These are phyloP conservation scores for Pholiota conissans DNA, from an alignment of 768 basidiomycete species.

Conservation along the genomic window DNA sequence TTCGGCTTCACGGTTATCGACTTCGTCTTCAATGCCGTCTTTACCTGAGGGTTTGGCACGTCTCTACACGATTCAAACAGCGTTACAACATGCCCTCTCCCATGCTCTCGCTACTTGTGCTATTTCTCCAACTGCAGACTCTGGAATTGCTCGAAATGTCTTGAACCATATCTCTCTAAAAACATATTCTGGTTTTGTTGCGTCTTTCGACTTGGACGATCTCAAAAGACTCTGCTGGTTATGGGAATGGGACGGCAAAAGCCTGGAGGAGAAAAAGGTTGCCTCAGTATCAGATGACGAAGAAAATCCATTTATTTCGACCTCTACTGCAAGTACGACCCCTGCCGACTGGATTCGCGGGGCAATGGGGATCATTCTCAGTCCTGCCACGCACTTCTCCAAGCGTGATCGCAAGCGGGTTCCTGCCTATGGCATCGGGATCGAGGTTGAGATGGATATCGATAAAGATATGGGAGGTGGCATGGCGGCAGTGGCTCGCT, in stretches of 20 bases:
- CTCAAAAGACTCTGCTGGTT: conserved; percentile 80
- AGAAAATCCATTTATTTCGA: conserved; percentile 70
- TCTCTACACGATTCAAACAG: conserved; percentile 62
- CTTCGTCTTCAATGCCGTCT: conserved; percentile 17
- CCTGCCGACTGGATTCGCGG: conserved; percentile 76
- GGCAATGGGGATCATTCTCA: conserved; percentile 77
- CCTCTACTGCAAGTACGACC: conserved; percentile 27
- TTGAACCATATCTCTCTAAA: conserved; percentile 73
- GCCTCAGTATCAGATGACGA: conserved; percentile 37
- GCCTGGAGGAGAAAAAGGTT: conserved; percentile 15
- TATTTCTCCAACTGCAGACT: conserved; percentile 73
- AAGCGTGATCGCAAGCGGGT: conserved; percentile 65
- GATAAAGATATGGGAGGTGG: conserved; percentile 78
- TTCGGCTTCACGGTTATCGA: conserved; percentile 38
- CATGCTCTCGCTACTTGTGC: conserved; percentile 85
- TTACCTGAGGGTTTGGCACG: conserved; percentile 63
- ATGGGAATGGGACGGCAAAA: conserved; percentile 81
- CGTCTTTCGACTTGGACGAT: conserved; percentile 67
- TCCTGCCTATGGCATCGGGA: conserved; percentile 82
- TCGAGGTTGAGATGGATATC: conserved; percentile 84
- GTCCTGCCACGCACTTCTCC: conserved; percentile 70
- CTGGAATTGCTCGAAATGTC: conserved; percentile 74
- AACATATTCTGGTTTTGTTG: conserved; percentile 66
- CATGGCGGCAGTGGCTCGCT: conserved; percentile 89
- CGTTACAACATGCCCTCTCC: conserved; percentile 79